Percentiles rank a stretch among this genome's conserved stretches.
phyloP scores from a whole-genome alignment of 1,139 yeast species.

The Nadsonia commutata region DNA sequence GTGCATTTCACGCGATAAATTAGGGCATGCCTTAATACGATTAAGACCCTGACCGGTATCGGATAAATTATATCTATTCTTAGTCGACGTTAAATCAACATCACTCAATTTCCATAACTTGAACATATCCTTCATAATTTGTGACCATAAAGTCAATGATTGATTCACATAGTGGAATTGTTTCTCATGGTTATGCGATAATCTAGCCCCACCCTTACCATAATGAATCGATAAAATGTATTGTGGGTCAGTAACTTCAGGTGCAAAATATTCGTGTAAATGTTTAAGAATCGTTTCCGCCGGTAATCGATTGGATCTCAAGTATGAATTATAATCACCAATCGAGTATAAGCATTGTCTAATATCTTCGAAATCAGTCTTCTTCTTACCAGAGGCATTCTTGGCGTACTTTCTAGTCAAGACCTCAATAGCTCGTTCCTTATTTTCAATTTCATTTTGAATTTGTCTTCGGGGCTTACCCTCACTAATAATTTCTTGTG shows the following conservation, averaged over 20 bases:
- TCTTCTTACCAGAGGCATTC: constrained; percentile 5
- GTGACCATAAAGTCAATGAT: constrained; percentile 55
- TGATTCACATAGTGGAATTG: constrained; percentile 59
- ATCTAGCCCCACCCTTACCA: constrained; percentile 51
- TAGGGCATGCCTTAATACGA: constrained; percentile 56
- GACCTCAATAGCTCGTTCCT: constrained; percentile 47
- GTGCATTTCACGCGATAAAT: constrained; percentile 53
- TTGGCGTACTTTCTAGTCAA: constrained; percentile 31
- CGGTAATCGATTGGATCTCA: constrained; percentile 53
- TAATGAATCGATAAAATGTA: constrained; percentile 46
- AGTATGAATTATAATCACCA: constrained; percentile 59
- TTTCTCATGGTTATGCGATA: constrained; percentile 53
- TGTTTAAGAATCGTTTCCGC: constrained; percentile 42
- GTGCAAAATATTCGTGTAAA: constrained; percentile 34
- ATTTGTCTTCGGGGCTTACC: constrained; percentile 38
- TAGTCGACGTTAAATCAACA: constrained; percentile 39
- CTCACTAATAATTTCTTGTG: constrained; percentile 45
- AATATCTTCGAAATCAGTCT: constrained; percentile 37
- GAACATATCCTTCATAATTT: constrained; percentile 60
- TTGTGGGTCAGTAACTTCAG: constrained; percentile 23
- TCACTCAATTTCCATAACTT: constrained; percentile 61
- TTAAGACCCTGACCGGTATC: constrained; percentile 70
- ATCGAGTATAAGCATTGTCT: constrained; percentile 55
- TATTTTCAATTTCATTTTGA: constrained; percentile 40
- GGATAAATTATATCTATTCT: constrained; percentile 37